phyloP scores from a whole-genome alignment of 1,139 yeast species.

The Pichia terricola region DNA sequence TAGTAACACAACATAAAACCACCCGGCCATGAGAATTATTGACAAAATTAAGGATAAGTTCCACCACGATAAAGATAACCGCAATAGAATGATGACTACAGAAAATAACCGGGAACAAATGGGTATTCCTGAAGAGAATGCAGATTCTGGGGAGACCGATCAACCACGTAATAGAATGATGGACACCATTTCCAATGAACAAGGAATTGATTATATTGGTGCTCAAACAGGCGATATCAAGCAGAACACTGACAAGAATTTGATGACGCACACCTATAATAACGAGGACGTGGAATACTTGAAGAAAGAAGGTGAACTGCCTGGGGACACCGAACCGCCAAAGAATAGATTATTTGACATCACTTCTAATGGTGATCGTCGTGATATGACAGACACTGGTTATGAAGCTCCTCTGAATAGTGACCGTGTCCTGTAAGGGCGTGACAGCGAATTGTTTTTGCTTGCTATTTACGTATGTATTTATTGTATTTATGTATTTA shows the following conservation, averaged over 20 bases:
- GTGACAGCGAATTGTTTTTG: neutral
- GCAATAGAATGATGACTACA: conserved; percentile 7
- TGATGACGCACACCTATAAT: conserved; percentile 6
- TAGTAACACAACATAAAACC: too few relatives aligned
- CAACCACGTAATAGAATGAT: conserved; percentile 11
- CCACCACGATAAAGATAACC: conserved; percentile 1
- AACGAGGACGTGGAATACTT: conserved; percentile 6
- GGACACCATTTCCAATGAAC: conserved; percentile 12
- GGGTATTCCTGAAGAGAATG: conserved; percentile 3
- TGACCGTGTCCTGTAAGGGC: conserved; percentile 6
- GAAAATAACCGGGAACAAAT: conserved; percentile 12
- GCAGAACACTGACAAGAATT: conserved; percentile 1
- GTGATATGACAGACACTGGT: neutral
- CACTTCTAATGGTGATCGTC: conserved; percentile 2
- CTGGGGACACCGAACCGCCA: conserved; percentile 1
- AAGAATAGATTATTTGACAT: conserved; percentile 8
- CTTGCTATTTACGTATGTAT: neutral
- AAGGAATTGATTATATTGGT: conserved; percentile 7
- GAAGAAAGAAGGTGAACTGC: conserved; percentile 1
- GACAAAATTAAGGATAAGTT: conserved; percentile 7
- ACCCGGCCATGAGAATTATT: conserved; percentile 6
- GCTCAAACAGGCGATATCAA: neutral
- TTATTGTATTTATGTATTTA: too few relatives aligned
- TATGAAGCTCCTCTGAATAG: conserved; percentile 4
- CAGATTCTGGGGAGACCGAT: neutral